Evolutionary conservation across 768 basidiomycete species (phyloP).

Genomic region (Boletus rex-veris): DNA sequence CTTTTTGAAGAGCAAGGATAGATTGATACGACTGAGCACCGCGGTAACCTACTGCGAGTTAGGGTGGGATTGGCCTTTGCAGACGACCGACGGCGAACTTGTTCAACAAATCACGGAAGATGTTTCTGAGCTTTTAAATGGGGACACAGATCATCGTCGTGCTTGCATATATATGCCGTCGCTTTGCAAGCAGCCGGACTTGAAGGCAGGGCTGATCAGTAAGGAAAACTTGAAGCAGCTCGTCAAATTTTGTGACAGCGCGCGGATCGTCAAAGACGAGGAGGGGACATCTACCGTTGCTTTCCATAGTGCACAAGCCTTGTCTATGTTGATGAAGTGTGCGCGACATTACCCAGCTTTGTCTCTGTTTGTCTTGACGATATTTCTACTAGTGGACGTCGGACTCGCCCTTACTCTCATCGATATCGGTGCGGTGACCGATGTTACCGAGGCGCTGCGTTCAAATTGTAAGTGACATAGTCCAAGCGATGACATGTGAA

Average conservation of each 20-base stretch:
- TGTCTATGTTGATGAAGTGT: conserved; percentile 26
- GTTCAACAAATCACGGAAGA: conserved; percentile 5
- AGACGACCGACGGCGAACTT: conserved; percentile 1
- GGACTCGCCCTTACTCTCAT: conserved; percentile 13
- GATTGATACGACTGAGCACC: conserved; percentile 22
- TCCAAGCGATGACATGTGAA: not conserved
- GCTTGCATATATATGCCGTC: conserved; percentile 29
- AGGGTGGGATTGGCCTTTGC: conserved; percentile 18
- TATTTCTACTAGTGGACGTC: conserved; percentile 9
- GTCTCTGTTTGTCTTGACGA: not conserved
- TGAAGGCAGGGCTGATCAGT: conserved; percentile 13
- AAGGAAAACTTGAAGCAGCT: conserved; percentile 19
- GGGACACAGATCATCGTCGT: conserved; percentile 8
- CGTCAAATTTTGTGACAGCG: conserved; percentile 17
- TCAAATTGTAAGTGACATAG: conserved; percentile 11
- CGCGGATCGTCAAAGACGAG: conserved; percentile 1
- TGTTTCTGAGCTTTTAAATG: conserved; percentile 15
- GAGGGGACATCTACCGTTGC: conserved; percentile 19
- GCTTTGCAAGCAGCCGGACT: conserved; percentile 20
- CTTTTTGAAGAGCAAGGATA: conserved; percentile 16
- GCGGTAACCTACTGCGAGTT: conserved; percentile 27
- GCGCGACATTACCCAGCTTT: not conserved
- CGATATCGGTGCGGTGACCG: conserved; percentile 13
- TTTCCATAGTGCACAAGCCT: conserved; percentile 26
- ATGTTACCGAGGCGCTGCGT: conserved; percentile 14